These are phyloP conservation scores for Histomonas meleagridis DNA, from an alignment of 208 protist genomes.

Conservation along the genomic window DNA sequence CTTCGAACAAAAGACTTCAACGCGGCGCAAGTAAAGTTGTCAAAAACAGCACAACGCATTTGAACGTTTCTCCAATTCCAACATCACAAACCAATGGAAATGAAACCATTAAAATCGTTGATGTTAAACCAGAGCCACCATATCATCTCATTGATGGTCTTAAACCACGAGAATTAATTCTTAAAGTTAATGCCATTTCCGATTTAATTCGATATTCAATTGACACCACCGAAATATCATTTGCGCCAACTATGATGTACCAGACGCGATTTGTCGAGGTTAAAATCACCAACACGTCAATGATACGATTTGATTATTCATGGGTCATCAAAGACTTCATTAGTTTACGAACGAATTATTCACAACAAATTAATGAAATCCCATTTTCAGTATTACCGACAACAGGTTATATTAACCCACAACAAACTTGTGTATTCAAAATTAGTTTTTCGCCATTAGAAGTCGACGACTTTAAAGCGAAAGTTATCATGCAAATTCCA, in stretches of 20 bases:
- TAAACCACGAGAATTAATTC: constrained; percentile 5
- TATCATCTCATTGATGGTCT: constrained; percentile 33
- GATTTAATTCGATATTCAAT: constrained; percentile 46
- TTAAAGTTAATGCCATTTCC: constrained; percentile 38
- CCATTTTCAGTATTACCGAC: constrained; percentile 64
- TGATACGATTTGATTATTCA: constrained; percentile 61
- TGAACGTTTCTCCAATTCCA: no score
- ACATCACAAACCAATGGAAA: no score
- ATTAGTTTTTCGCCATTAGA: constrained; percentile 68
- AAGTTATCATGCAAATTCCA: neutral
- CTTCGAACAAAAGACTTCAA: no score
- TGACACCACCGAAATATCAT: constrained; percentile 56
- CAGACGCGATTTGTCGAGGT: constrained; percentile 64
- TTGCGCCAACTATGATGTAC: constrained; percentile 76
- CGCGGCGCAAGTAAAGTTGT: no score
- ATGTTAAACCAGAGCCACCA: constrained; percentile 40
- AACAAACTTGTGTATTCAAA: constrained; percentile 53
- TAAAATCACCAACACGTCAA: constrained; percentile 67
- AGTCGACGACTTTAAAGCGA: constrained; percentile 51
- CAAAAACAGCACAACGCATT: no score
- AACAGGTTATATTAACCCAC: constrained; percentile 55
- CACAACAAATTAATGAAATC: neutral
- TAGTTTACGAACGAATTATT: neutral
- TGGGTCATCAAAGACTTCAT: constrained; percentile 46
- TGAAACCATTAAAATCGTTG: neutral